Evolutionary conservation across 2,329 filamentous ascomycete species (phyloP), one percentile per base, ranked within the genome.

Genomic region (Trichophyton verrucosum): DNA sequence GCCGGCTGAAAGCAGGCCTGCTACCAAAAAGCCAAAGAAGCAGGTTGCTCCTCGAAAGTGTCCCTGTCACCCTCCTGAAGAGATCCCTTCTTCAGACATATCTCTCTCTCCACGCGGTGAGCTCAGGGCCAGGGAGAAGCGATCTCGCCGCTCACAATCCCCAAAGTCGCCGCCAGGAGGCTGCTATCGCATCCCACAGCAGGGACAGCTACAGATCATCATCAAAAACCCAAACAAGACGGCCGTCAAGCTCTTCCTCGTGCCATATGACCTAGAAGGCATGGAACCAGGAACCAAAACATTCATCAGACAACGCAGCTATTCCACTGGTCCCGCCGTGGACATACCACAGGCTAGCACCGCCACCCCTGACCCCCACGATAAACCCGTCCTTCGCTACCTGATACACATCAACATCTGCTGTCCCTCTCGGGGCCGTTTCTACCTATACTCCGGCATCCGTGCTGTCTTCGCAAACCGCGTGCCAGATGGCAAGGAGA

Each of bases 221-320:
- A 89, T 99, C 72, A 97, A 97, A 72, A 99, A 97, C 68, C 92
- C 91, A 15, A 96, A 97, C 76, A 97, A 97, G 71, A 97, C 94
- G 2, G 94, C 94, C 0, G 92, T 97, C 60, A 97, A 99, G 73
- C 79, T 99, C 0, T 97, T 97, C 67, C 80, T 97, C 24, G 84
- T 99, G 2, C 94, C 92, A 0, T 99, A 97, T 67, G 91, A 97
- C 70, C 78, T 99, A 1, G 81, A 84, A 0, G 92, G 90, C 58
- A 99, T 99, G 92, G 87, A 94, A 64, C 83, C 90, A 0, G 91
- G 91, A 0, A 95, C 90, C 15, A 97, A 97, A 74, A 99, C 94
- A 0, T 97, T 97, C 67, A 87, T 99, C 63, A 85, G 94, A 33
- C 94, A 99, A 74, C 86, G 94, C 63, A 94, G 88, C 72, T 97